phyloP scores from a whole-genome alignment of 2,329 filamentous ascomycete genomes.

The Paracoccidioides brasiliensis region DNA sequence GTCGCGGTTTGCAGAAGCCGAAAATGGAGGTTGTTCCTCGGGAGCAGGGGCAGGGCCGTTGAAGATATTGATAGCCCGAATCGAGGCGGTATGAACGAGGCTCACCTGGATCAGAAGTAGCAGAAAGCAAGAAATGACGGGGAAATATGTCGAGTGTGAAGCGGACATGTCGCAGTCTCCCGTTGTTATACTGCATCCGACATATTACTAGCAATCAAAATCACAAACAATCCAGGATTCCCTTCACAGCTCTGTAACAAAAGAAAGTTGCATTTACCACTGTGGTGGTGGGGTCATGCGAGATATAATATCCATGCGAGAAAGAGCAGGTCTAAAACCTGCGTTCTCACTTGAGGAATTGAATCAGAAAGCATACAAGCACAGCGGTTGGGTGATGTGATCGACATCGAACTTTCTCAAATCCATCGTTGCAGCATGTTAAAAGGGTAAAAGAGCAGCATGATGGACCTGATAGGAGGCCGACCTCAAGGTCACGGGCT shows the following conservation, averaged over 20 bases:
- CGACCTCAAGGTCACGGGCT: background rate
- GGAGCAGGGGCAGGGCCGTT: conserved; percentile 45
- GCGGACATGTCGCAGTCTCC: conserved; percentile 2
- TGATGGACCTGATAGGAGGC: background rate
- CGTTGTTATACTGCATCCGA: conserved; percentile 1
- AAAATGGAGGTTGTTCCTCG: conserved; percentile 47
- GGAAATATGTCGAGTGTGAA: background rate
- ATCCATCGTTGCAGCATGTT: background rate
- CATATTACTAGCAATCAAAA: background rate
- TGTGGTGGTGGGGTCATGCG: background rate
- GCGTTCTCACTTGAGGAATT: background rate
- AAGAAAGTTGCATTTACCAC: background rate
- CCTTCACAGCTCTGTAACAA: background rate
- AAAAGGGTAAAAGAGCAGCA: background rate
- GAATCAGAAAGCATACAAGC: background rate
- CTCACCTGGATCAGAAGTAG: conserved; percentile 1
- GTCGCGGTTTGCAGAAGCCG: conserved; percentile 47
- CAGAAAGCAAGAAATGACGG: background rate
- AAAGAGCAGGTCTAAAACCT: background rate
- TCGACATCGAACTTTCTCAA: background rate
- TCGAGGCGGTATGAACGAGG: conserved; percentile 2
- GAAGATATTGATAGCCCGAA: conserved; percentile 34
- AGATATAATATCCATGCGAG: conserved; percentile 1
- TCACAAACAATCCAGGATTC: background rate
- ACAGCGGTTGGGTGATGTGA: background rate